These are phyloP conservation scores for Picea glauca DNA, from an alignment of 75 land plant genomes.

Conservation along the genomic window DNA sequence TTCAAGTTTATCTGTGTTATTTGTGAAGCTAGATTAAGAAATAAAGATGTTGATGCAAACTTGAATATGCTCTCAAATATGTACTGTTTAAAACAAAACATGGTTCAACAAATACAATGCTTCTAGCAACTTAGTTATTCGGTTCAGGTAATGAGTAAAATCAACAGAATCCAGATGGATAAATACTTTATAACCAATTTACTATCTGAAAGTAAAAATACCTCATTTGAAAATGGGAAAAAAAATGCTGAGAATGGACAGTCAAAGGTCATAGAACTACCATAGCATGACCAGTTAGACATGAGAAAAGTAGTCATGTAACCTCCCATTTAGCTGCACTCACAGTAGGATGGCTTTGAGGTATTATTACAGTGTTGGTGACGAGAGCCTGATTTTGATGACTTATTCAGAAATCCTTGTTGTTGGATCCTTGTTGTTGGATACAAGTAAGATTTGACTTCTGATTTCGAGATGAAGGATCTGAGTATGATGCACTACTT, in stretches of 20 bases:
- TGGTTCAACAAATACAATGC: neutral
- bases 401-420: too few relatives aligned
- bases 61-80: neutral
- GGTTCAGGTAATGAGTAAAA: neutral
- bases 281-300: neutral
- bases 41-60: neutral
- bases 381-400: too few relatives aligned
- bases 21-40: neutral
- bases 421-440: too few relatives aligned
- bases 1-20: neutral
- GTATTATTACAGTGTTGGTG: neutral
- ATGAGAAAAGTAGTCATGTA: neutral
- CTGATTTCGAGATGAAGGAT: too few relatives aligned
- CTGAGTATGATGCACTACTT: too few relatives aligned
- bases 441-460: too few relatives aligned
- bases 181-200: neutral
- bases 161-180: neutral
- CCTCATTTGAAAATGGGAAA: neutral
- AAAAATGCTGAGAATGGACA: neutral
- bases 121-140: neutral
- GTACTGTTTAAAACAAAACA: neutral
- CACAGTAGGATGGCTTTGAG: neutral
- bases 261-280: neutral
- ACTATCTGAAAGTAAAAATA: neutral
- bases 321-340: slow-evolving; percentile 3